Conservation (phyloP, 2,329 filamentous ascomycete genomes). For the Fusarium phyllophilum region DNA sequence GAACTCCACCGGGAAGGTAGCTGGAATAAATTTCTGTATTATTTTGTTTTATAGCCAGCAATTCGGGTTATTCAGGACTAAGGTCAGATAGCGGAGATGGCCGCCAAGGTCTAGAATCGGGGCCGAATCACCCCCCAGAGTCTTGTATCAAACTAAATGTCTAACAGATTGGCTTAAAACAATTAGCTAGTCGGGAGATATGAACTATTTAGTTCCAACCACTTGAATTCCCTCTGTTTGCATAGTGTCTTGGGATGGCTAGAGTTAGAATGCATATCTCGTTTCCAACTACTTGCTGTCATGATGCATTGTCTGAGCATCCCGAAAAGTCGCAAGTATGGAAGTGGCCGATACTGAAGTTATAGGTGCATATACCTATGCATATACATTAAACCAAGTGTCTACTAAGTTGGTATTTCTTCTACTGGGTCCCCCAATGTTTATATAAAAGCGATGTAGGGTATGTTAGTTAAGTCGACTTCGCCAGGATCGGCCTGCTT, state of each 20-base stretch:
- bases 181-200: fast-evolving
- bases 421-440: no score
- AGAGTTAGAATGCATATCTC: not conserved
- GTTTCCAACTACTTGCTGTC: no score
- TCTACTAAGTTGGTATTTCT: no score
- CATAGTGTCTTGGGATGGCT: no score
- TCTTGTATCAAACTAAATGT: fast-evolving
- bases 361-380: no score
- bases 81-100: not conserved
- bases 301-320: no score
- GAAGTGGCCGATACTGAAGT: no score
- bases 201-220: no score
- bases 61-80: not conserved
- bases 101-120: not conserved
- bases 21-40: not conserved
- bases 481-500: not conserved
- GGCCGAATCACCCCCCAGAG: not conserved
- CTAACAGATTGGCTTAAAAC: fast-evolving
- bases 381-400: no score
- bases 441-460: fast-evolving
- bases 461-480: fast-evolving
- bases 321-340: no score
- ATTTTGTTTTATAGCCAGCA: no score
- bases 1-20: not conserved
- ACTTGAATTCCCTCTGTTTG: no score